Evolutionary conservation across 805 yeast genomes (phyloP), one percentile per base, ranked within the genome.

Genomic region (Candida khao-thaluensis): DNA sequence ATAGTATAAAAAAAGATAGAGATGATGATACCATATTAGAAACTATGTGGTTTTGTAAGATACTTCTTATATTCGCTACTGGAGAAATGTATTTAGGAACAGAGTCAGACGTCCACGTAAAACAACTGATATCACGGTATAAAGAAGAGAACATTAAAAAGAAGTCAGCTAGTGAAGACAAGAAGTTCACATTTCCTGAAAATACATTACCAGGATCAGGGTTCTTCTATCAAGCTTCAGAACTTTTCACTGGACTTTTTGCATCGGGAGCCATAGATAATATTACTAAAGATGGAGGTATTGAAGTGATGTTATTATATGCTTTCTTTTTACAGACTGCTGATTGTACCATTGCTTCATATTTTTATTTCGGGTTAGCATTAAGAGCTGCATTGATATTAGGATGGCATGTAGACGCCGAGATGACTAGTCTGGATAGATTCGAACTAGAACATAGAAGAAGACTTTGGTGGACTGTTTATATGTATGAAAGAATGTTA

Each of bases 1-100:
- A 66, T 40, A 35, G 65, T n/a, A 67, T 66, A 18, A 68, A 67
- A 43, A 64, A 65, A 41, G 73, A 68, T 42, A 50, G 66, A 1
- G 73, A 69, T 35, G 72, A 67, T 42, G 79, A 82, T 45, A 74
- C 85, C 5, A 76, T 82, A 20, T 64, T 82, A 38, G 88, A 84
- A 55, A 80, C 89, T 0, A 82, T 85, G 32, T 85, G 90, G 88
- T 82, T 82, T 51, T 83, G 91, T 62, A 85, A 85, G 56, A 74
- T 83, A 5, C 54, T 85, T 16, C 59, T 85, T 37, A 81, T 85
- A 17, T 84, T 85, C 57, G 87, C 91, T 4, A 74, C 79, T 34
- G 93, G 95, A 12, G 95, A 85, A 55, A 83, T 85, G 86, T 85
- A 85, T 51, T 59, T 84, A 25, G 91, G 91, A 1, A 82, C 88